These are phyloP conservation scores for Amylostereum chailletii DNA, from an alignment of 1,284 basidiomycete genomes.

Conservation along the genomic window DNA sequence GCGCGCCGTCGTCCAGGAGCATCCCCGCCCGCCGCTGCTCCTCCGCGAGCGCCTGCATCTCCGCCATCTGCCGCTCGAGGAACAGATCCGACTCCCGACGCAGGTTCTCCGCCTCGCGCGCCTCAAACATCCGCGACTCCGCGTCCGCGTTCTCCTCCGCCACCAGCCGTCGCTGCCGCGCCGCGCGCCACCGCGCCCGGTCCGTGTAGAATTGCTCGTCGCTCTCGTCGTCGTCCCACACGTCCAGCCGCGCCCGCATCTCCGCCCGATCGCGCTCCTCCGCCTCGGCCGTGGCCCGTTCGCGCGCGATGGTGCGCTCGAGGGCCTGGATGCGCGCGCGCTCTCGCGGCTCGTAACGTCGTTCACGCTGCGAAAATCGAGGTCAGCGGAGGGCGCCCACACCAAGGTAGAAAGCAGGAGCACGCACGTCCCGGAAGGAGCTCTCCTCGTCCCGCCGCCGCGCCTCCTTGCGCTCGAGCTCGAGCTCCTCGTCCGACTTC, in stretches of 20 bases:
- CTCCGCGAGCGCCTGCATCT: slow-evolving; percentile 80
- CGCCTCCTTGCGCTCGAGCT: slow-evolving; percentile 67
- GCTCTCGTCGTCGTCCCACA: slow-evolving; percentile 89
- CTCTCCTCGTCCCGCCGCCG: slow-evolving; percentile 70
- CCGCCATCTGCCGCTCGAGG: slow-evolving; percentile 83
- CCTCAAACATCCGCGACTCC: slow-evolving; percentile 75
- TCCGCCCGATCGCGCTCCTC: slow-evolving; percentile 68
- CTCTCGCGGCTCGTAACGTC: slow-evolving; percentile 76
- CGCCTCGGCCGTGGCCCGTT: slow-evolving; percentile 62
- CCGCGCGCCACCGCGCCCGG: slow-evolving; percentile 67
- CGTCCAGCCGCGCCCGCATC: slow-evolving; percentile 63
- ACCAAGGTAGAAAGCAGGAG: not conserved
- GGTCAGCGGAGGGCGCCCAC: slow-evolving; percentile 2
- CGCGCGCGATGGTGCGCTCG: slow-evolving; percentile 66
- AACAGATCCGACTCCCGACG: slow-evolving; percentile 83
- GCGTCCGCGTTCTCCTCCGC: slow-evolving; percentile 76
- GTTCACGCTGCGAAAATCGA: slow-evolving; percentile 52
- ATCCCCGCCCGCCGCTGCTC: slow-evolving; percentile 83
- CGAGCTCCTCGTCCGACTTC: slow-evolving; percentile 82
- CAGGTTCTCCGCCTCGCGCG: slow-evolving; percentile 75
- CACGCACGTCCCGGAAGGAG: slow-evolving; percentile 76
- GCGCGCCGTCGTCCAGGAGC: slow-evolving; percentile 84
- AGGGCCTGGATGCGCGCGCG: slow-evolving; percentile 65
- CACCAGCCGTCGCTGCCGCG: slow-evolving; percentile 56
- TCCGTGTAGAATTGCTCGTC: slow-evolving; percentile 84